A percentile compares a stretch with the other conserved stretches of the same genome.
phyloP scores from a whole-genome alignment of 805 yeast species.

The Kluyveromyces wickerhamii region DNA sequence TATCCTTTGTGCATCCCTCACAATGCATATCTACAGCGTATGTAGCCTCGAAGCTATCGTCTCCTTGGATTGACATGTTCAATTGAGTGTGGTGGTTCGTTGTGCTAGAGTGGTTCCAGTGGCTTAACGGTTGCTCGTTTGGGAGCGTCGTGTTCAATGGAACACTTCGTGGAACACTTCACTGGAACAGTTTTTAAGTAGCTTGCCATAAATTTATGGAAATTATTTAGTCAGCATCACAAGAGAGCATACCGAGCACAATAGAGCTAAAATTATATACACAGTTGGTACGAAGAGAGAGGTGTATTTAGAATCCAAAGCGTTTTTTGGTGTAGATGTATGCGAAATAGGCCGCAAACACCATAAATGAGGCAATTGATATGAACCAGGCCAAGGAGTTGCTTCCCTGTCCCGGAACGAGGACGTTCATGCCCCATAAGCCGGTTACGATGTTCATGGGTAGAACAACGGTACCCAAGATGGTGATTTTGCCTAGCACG shows the following conservation, averaged over 20 bases:
- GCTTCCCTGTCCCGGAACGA: constrained; percentile 84
- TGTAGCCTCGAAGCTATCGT: constrained; percentile 55
- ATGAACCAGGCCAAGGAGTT: constrained; percentile 63
- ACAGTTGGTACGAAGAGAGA: too few species aligned
- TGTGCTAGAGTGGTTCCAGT: too few species aligned
- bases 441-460: constrained; percentile 96
- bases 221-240: too few species aligned
- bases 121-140: too few species aligned
- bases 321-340: constrained; percentile 42
- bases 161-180: too few species aligned
- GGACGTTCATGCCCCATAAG: constrained; percentile 97
- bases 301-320: constrained; percentile 27
- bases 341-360: constrained; percentile 38
- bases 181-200: too few species aligned
- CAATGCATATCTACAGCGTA: constrained; percentile 86
- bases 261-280: too few species aligned
- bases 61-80: constrained; percentile 16
- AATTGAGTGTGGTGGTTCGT: too few species aligned
- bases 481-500: constrained; percentile 86
- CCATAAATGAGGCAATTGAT: constrained; percentile 40
- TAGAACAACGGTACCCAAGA: constrained; percentile 87
- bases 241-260: too few species aligned
- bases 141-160: too few species aligned
- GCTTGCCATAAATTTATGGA: too few species aligned
- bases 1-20: constrained; percentile 56